These are phyloP conservation scores for Trichosanthes cucumerina DNA, from an alignment of 306 rosid species.

Conservation along the genomic window DNA sequence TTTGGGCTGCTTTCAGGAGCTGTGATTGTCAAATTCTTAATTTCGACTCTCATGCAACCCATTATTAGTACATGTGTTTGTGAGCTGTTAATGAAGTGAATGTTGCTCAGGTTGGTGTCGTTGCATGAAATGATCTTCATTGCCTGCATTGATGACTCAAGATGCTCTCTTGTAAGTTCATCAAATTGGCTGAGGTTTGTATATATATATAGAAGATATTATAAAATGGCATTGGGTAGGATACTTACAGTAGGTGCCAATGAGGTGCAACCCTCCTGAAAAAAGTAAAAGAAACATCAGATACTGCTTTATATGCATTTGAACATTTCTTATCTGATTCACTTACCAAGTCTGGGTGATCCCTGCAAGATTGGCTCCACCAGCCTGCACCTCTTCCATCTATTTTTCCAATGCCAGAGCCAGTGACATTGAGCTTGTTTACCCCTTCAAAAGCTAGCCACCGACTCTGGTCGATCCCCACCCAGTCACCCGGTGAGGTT, in stretches of 20 bases:
- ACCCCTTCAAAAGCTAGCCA: conserved; percentile 28
- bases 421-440: conserved; percentile 17
- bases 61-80: conserved; percentile 13
- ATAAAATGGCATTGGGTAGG: background rate
- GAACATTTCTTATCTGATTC: background rate
- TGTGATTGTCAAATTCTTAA: conserved; percentile 10
- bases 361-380: conserved; percentile 37
- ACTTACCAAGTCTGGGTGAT: conserved; percentile 25
- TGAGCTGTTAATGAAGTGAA: conserved; percentile 23
- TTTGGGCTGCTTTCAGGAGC: conserved; percentile 35
- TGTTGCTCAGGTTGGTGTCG: conserved; percentile 6
- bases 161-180: background rate
- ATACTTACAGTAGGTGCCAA: conserved; percentile 33
- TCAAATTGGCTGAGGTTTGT: background rate
- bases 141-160: conserved; percentile 15
- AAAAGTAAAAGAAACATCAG: background rate
- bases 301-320: background rate
- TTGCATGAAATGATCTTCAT: conserved; percentile 23
- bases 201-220: background rate
- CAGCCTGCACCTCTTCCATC: conserved; percentile 23
- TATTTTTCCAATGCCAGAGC: conserved; percentile 18
- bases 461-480: conserved; percentile 9
- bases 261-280: conserved; percentile 24
- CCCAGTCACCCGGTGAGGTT: conserved; percentile 26
- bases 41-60: conserved; percentile 12